These are phyloP conservation scores for Pyrenopolyporus hunteri DNA, from an alignment of 495 filamentous ascomycete species.

Conservation along the genomic window DNA sequence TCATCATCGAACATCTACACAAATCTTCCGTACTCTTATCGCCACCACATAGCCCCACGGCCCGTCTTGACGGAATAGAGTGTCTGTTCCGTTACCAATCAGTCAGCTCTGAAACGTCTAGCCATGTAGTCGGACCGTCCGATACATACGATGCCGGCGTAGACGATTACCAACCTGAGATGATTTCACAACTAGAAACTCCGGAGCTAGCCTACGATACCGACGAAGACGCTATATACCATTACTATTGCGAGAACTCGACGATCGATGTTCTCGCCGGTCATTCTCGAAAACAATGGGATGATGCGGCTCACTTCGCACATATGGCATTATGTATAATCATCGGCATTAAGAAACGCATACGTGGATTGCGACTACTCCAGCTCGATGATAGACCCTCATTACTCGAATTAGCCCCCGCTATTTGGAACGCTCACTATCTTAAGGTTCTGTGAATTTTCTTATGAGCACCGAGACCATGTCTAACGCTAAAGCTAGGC, in stretches of 20 bases:
- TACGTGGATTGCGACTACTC: slow-evolving; percentile 33
- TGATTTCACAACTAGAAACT: slow-evolving; percentile 2
- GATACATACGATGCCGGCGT: background rate
- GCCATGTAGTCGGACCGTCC: background rate
- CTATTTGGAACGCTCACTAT: slow-evolving; percentile 53
- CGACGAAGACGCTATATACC: background rate
- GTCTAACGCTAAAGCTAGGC: slow-evolving; percentile 33
- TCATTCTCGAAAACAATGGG: slow-evolving; percentile 13
- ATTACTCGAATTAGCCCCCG: slow-evolving; percentile 52
- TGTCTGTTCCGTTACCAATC: slow-evolving; percentile 36
- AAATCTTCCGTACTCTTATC: slow-evolving; percentile 41
- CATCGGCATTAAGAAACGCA: slow-evolving; percentile 40
- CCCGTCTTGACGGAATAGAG: slow-evolving; percentile 42
- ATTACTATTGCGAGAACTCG: background rate
- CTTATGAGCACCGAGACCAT: slow-evolving; percentile 6
- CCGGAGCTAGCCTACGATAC: slow-evolving; percentile 2
- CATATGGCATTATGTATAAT: slow-evolving; percentile 45
- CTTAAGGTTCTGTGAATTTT: slow-evolving; percentile 40
- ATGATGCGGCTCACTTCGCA: slow-evolving; percentile 39
- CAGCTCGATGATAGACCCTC: slow-evolving; percentile 31
- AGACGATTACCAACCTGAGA: background rate
- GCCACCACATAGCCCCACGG: slow-evolving; percentile 40
- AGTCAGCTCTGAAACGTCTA: background rate
- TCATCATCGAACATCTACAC: slow-evolving; percentile 39
- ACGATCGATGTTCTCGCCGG: background rate